phyloP scores from a whole-genome alignment of 2,329 filamentous ascomycete species.

The Aureobasidium leucospermi region DNA sequence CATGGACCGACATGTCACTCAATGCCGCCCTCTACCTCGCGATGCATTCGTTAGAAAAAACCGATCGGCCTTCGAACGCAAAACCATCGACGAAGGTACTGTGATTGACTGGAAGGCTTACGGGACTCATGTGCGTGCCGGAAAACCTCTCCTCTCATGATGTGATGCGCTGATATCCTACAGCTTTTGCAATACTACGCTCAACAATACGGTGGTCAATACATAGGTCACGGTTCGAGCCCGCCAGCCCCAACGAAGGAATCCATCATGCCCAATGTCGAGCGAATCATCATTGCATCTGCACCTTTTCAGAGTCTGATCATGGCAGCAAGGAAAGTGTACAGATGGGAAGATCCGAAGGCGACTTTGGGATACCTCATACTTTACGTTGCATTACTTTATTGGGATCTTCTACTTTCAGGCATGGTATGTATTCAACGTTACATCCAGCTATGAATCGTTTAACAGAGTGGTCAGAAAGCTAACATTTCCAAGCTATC shows the following conservation, averaged over 20 bases:
- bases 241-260: slow-evolving; percentile 27
- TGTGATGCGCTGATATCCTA: slow-evolving; percentile 17
- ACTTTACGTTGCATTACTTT: slow-evolving; percentile 24
- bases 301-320: slow-evolving; percentile 30
- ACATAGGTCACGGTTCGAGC: slow-evolving; percentile 29
- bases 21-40: not conserved
- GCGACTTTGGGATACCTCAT: slow-evolving; percentile 27
- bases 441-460: too few species aligned
- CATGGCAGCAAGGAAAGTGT: slow-evolving; percentile 29
- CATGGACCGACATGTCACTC: not conserved
- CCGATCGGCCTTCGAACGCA: not conserved
- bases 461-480: not conserved
- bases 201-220: slow-evolving; percentile 30
- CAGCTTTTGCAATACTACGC: slow-evolving; percentile 21
- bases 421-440: slow-evolving; percentile 20
- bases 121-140: slow-evolving; percentile 14
- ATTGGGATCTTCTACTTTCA: slow-evolving; percentile 24
- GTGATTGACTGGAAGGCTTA: not conserved
- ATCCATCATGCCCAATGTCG: slow-evolving; percentile 28
- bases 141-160: slow-evolving; percentile 13
- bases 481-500: slow-evolving; percentile 19
- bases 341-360: slow-evolving; percentile 29
- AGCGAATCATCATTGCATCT: slow-evolving; percentile 32
- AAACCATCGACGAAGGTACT: not conserved
- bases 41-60: not conserved